phyloP scores from a whole-genome alignment of 768 basidiomycete genomes.

The Phylloporus sp. region DNA sequence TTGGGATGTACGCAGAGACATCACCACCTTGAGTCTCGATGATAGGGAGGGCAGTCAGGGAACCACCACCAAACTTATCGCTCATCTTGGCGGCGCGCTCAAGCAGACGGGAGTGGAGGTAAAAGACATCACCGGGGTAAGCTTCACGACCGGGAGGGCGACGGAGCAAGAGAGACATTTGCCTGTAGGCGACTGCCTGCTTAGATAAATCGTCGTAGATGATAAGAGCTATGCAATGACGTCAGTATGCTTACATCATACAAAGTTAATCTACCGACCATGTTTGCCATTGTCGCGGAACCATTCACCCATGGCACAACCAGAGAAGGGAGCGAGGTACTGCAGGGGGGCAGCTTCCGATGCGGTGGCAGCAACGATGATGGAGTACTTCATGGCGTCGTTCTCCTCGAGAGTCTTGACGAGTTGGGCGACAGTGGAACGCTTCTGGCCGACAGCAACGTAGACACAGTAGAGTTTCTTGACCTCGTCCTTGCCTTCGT shows the following conservation, averaged over 20 bases:
- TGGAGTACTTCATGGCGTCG: conserved; percentile 99
- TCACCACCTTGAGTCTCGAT: conserved; percentile 99
- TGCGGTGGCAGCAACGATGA: conserved; percentile 98
- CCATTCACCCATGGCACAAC: conserved; percentile 99
- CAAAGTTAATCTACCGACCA: conserved; percentile 46
- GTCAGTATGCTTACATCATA: conserved; percentile 9
- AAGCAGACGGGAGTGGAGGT: conserved; percentile 99
- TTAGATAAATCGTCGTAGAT: conserved; percentile 99
- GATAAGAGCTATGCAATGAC: conserved; percentile 65
- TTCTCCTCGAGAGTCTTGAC: conserved; percentile 99
- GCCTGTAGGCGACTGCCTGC: conserved; percentile 99
- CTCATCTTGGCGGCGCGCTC: conserved; percentile 99
- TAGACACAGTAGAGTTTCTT: conserved; percentile 99
- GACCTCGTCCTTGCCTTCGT: conserved; percentile 91
- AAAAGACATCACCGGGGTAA: conserved; percentile 99
- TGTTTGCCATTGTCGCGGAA: conserved; percentile 99
- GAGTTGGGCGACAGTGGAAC: conserved; percentile 98
- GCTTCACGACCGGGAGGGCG: conserved; percentile 99
- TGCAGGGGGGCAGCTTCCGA: conserved; percentile 99
- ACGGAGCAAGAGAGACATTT: conserved; percentile 99
- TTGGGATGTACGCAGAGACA: conserved; percentile 98
- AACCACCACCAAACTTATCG: conserved; percentile 98
- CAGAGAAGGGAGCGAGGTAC: conserved; percentile 99
- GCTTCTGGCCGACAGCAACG: conserved; percentile 98
- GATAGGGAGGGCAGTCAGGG: conserved; percentile 97